Evolutionary conservation across 306 rosid species (phyloP).

Genomic region (Casuarina cunninghamiana): DNA sequence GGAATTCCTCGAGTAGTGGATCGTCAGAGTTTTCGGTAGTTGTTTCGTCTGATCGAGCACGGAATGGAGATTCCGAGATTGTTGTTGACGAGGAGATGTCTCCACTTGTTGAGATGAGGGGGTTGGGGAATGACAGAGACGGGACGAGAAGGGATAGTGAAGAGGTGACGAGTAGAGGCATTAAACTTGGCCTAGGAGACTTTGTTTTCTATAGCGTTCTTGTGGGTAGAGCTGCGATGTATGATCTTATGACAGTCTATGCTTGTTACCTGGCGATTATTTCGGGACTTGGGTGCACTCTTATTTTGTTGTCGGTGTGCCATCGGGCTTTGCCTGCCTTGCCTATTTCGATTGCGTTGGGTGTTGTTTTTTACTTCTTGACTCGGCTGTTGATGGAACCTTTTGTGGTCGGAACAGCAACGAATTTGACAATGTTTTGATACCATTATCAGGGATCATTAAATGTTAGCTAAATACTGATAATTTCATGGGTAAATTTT

Average conservation of each 20-base stretch:
- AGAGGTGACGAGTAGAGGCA: conserved; percentile 60
- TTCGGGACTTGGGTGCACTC: conserved; percentile 89
- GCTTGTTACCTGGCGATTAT: conserved; percentile 97
- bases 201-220: conserved; percentile 95
- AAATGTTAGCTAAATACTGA: conserved; percentile 28
- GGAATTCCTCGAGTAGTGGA: conserved; percentile 35
- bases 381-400: conserved; percentile 91
- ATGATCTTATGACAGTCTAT: conserved; percentile 94
- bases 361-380: conserved; percentile 83
- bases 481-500: conserved; percentile 18
- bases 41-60: conserved; percentile 20
- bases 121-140: conserved; percentile 38
- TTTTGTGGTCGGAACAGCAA: conserved; percentile 83
- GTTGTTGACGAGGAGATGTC: conserved; percentile 54
- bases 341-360: conserved; percentile 81
- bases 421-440: conserved; percentile 89
- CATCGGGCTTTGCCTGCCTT: conserved; percentile 86
- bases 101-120: conserved; percentile 61
- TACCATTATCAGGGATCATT: conserved; percentile 18
- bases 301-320: conserved; percentile 75
- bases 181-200: conserved; percentile 94
- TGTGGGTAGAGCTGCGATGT: conserved; percentile 97
- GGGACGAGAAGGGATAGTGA: conserved; percentile 27
- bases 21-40: conserved; percentile 38
- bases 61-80: conserved; percentile 35